Percentiles rank a stretch among this genome's conserved stretches.
These are phyloP conservation scores for Trichoderma breve DNA, from an alignment of 2,329 filamentous ascomycete genomes.

Conservation along the genomic window DNA sequence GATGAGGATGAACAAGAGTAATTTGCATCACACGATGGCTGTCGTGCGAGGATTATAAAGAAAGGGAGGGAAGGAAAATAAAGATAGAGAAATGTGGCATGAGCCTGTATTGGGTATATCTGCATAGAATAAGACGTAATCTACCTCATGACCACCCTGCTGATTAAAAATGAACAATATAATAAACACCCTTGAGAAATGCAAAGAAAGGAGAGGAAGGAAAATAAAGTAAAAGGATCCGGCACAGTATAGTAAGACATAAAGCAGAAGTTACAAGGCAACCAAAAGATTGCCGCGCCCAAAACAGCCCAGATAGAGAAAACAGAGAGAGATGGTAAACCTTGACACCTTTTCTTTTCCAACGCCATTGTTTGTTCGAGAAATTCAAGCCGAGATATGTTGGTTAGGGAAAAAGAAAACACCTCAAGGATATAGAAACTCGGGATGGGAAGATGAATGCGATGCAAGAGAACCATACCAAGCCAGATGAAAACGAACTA, in stretches of 20 bases:
- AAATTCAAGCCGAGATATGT: neutral
- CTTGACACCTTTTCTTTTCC: conserved; percentile 1
- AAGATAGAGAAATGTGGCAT: neutral
- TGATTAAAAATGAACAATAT: neutral
- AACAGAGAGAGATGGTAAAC: neutral
- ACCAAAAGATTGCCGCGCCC: neutral
- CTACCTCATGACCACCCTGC: neutral
- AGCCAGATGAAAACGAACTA: neutral
- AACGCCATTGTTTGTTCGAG: conserved; percentile 11
- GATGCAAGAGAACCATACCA: conserved; percentile 5
- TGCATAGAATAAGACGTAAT: conserved; percentile 4
- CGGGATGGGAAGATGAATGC: neutral
- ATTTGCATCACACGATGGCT: neutral
- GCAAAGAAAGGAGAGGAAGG: neutral
- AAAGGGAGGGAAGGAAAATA: neutral
- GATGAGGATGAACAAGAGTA: conserved; percentile 27
- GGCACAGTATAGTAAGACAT: neutral
- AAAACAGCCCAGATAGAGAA: neutral
- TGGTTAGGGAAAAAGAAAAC: neutral
- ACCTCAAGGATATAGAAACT: neutral
- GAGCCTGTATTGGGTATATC: conserved; percentile 14
- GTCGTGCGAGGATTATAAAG: neutral
- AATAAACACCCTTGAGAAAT: neutral
- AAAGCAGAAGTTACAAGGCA: neutral
- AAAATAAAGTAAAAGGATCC: neutral